phyloP scores from a whole-genome alignment of 1,284 basidiomycete genomes.

The Leccinum fallax region DNA sequence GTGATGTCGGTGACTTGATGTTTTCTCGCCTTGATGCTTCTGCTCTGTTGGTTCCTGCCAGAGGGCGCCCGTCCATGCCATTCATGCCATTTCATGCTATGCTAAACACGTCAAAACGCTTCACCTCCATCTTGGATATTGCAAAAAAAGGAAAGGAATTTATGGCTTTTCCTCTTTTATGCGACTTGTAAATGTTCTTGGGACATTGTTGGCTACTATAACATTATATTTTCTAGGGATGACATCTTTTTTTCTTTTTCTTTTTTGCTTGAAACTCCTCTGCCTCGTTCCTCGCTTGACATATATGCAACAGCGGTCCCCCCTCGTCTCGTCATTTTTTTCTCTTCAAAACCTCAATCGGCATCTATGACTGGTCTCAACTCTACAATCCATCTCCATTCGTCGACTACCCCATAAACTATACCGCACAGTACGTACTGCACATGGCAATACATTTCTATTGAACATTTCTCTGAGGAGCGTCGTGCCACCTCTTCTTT shows the following conservation, averaged over 20 bases:
- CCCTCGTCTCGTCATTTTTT: conserved; percentile 12
- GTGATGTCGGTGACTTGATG: conserved; percentile 17
- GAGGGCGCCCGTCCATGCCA: background rate
- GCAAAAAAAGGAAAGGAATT: conserved; percentile 15
- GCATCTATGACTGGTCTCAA: conserved; percentile 33
- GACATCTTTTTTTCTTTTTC: conserved; percentile 21
- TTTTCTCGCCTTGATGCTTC: background rate
- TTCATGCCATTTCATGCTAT: background rate
- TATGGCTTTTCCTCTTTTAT: conserved; percentile 11
- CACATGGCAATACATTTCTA: conserved; percentile 36
- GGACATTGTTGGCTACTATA: conserved; percentile 38
- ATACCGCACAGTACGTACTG: conserved; percentile 31
- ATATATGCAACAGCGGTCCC: background rate
- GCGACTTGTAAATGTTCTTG: conserved; percentile 36
- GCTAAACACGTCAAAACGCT: background rate
- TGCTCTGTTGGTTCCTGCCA: background rate
- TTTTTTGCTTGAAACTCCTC: conserved; percentile 22
- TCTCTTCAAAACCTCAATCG: background rate
- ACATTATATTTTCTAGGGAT: conserved; percentile 38
- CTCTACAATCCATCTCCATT: conserved; percentile 3
- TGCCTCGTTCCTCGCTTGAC: conserved; percentile 11
- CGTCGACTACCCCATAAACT: conserved; percentile 21
- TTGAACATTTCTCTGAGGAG: conserved; percentile 19
- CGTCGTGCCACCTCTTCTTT: background rate
- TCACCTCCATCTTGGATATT: conserved; percentile 26